Base-by-base conservation (phyloP, 2,329 filamentous ascomycete species). In the Phialophora expanda region DNA sequence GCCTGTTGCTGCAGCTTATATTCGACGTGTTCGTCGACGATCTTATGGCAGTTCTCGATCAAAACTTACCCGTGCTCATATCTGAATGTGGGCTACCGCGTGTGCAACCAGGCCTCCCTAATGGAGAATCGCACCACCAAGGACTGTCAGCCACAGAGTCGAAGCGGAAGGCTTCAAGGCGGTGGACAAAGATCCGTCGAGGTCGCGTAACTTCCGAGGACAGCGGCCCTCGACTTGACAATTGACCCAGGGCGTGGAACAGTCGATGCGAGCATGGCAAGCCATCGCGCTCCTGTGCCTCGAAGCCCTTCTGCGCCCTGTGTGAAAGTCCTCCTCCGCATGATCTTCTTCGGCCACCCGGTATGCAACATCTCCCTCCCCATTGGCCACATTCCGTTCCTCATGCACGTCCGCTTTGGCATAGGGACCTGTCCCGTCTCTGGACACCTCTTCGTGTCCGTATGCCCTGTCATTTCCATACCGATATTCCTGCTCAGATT, bases 281-380 rank as follows among this genome's bases (percentile, higher is more conserved):
- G 17, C 56, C 26, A 17, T 55, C 60, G 24, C 28, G 28, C 34
- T 62, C 53, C 24, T 34, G 46, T 11, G 22, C 14, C 22, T 44
- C 17, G 38, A 11, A 22, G 2, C 3, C 34, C 17, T 30, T n/a
- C 59, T 41, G 11, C 14, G n/a, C 28, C 7, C n/a, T n/a, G n/a
- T n/a, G n/a, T n/a, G n/a, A n/a, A n/a, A n/a, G n/a, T n/a, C n/a
- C n/a, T n/a, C n/a, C n/a, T n/a, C n/a, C n/a, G n/a, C n/a, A n/a
- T n/a, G n/a, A n/a, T n/a, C n/a, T n/a, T n/a, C n/a, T n/a, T n/a
- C 48, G 9, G 17, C 24, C 3, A 26, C 48, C 6, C 20, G 22
- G 48, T 51, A 22, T 17, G 48, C 48, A 28, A 51, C 14, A 4
- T 28, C 20, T 26, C 48, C 24, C 24, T 51, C 12, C 12, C 6